Conservation (phyloP, 306 rosid genomes). For the Prunus kanzakura region DNA sequence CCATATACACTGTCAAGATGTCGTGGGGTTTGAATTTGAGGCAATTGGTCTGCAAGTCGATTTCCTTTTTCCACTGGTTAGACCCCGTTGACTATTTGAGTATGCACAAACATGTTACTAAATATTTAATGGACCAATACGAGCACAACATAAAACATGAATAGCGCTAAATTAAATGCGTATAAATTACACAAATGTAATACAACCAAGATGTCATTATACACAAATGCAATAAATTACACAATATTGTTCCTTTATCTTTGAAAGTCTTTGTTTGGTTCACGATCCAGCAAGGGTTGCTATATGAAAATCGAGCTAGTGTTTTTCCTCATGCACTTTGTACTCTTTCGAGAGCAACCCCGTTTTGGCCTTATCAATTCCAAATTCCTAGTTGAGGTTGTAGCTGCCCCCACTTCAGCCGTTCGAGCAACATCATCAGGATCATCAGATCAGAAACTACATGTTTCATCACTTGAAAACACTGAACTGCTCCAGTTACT, state of each 20-base stretch:
- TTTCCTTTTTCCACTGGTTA: accelerated
- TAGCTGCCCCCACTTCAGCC: background rate
- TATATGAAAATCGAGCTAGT: background rate
- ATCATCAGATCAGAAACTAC: background rate
- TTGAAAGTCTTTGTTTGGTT: no score
- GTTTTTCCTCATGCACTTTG: background rate
- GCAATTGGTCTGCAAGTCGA: accelerated
- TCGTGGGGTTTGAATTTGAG: accelerated
- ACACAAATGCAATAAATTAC: no score
- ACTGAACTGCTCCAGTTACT: background rate
- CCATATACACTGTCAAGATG: no score
- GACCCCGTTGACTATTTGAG: no score
- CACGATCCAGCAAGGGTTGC: no score
- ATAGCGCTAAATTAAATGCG: no score
- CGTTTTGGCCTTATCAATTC: background rate
- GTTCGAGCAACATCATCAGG: background rate
- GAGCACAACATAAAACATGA: no score
- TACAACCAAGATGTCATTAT: no score
- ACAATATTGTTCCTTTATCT: constrained; percentile 22
- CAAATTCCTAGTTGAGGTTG: background rate
- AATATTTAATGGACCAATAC: no score
- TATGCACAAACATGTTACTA: no score
- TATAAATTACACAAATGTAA: no score
- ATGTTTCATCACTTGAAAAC: background rate
- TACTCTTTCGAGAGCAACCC: background rate